These are phyloP conservation scores for Tuber borchii DNA, from an alignment of 495 filamentous ascomycete genomes.

Conservation along the genomic window DNA sequence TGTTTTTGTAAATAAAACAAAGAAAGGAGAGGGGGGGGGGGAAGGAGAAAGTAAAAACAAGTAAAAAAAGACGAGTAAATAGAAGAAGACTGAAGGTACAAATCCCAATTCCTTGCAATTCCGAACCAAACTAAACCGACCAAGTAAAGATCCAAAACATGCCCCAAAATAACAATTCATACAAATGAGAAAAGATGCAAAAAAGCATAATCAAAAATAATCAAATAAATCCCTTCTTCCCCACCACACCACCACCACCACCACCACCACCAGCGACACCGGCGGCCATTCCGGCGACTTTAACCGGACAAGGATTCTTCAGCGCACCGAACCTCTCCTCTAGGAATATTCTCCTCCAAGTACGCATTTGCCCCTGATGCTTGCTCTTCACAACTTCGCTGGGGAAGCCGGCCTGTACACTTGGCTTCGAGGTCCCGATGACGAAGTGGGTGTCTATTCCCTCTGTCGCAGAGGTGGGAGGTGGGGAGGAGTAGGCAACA, in stretches of 20 bases:
- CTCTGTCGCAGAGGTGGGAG: neutral
- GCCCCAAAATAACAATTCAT: neutral
- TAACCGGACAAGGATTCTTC: slow-evolving; percentile 14
- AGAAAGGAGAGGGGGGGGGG: neutral
- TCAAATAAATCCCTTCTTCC: neutral
- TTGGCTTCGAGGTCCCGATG: slow-evolving; percentile 20
- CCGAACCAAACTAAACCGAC: neutral
- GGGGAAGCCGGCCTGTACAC: neutral
- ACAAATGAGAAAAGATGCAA: neutral
- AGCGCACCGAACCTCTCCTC: slow-evolving; percentile 9
- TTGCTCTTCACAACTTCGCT: slow-evolving; percentile 1
- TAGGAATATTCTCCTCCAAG: slow-evolving; percentile 7
- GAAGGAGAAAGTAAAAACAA: neutral
- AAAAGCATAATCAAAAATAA: neutral
- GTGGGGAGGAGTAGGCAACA: neutral
- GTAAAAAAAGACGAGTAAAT: neutral
- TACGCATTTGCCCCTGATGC: slow-evolving; percentile 14
- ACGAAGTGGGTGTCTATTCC: slow-evolving; percentile 3
- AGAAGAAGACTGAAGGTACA: neutral
- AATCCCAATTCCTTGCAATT: neutral
- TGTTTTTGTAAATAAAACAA: neutral
- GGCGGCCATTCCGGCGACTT: slow-evolving; percentile 2
- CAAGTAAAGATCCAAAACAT: neutral
- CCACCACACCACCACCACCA: neutral
- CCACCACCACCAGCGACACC: neutral